Evolutionary conservation across 192 early-diverging fungal species (phyloP), one percentile per base, ranked within the genome.

Genomic region (Entomortierella chlamydospora): DNA sequence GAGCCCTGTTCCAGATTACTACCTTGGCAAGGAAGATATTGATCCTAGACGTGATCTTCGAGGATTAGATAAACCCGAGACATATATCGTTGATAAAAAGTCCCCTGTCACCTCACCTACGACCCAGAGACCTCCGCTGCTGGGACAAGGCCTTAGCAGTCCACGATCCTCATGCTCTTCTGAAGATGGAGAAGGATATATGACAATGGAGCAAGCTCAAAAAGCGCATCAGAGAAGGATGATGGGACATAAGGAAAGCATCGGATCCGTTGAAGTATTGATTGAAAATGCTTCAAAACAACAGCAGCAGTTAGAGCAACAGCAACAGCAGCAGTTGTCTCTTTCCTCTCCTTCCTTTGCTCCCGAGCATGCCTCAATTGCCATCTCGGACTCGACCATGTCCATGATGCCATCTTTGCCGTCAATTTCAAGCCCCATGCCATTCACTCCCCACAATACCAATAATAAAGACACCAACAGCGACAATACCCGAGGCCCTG

Each of bases 351-450:
- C 68, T 11, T 34, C 47, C 2, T 57, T 70, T 37, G 60, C 61
- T 0, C 56, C 55, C 13, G 76, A 79, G 4, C 52, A 66, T 49
- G 67, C 68, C 12, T 70, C 76, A 2, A 66, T 79, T 15, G 39
- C 68, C 39, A 70, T 79, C 23, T 79, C 76, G 1, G 76, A 79
- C 11, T 79, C 76, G n/a, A 65, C 68, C 47, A 70, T 79, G 67
- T 70, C 68, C 7, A 60, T 66, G 68, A 79, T n/a, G n/a, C n/a
- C n/a, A n/a, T n/a, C n/a, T n/a, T n/a, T n/a, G n/a, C n/a, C 74
- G 0, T 31, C 74, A 9, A 37, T 20, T n/a, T 33, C 56, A 0
- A 70, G 68, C 25, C 68, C 76, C 29, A 41, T 57, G 66, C n/a
- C 63, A n/a, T 31, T 64, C 25, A 57, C 3, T 6, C 61, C 61